A percentile compares a stretch with the other conserved stretches of the same genome.
Conservation (phyloP, 441 rosid genomes). For the Lepidium campestre region DNA sequence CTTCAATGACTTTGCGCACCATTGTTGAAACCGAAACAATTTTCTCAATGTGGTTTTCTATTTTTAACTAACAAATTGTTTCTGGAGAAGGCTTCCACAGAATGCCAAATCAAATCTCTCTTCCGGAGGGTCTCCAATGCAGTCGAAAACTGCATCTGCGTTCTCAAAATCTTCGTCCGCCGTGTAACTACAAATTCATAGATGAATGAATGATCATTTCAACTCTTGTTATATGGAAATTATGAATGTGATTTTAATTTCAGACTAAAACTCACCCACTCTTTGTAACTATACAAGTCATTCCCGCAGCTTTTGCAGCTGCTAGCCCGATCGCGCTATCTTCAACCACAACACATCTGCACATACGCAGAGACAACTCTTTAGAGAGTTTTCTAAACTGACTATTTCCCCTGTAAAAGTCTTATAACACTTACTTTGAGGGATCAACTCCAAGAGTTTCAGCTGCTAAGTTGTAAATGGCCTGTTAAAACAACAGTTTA, state of each 20-base stretch:
- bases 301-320: conserved; percentile 95
- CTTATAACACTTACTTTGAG: conserved; percentile 47
- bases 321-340: conserved; percentile 94
- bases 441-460: conserved; percentile 81
- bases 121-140: conserved; percentile 95
- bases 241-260: neutral
- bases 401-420: neutral
- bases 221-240: neutral
- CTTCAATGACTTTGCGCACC: neutral
- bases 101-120: conserved; percentile 80
- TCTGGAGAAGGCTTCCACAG: conserved; percentile 74
- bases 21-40: conserved; percentile 4
- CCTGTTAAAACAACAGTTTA: conserved; percentile 37
- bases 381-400: neutral
- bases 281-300: conserved; percentile 91
- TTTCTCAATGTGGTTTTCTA: neutral
- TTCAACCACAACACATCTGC: conserved; percentile 88
- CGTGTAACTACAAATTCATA: conserved; percentile 56
- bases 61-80: conserved; percentile 56
- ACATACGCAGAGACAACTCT: neutral
- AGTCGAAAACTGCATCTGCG: conserved; percentile 87
- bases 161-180: conserved; percentile 80
- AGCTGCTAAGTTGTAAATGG: conserved; percentile 84
- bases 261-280: conserved; percentile 50
- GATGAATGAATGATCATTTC: neutral